Base-by-base conservation (phyloP, 192 early-diverging fungal genomes). In the Coemansia sp. region DNA sequence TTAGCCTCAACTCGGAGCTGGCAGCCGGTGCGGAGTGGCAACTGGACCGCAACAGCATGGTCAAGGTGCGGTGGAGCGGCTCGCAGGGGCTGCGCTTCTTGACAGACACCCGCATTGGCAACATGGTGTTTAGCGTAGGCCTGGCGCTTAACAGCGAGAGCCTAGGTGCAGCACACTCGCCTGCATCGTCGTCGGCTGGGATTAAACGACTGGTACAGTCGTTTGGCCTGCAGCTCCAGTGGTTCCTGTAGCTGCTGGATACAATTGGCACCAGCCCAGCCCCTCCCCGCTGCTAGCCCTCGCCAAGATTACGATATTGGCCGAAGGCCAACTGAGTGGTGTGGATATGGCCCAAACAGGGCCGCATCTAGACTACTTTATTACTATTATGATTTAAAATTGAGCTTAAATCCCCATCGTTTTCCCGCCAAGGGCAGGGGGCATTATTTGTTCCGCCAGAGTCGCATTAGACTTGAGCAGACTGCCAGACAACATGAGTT, bases 1-100 rank as follows among this genome's bases (percentile, higher is more conserved):
- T 94, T 69, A 91, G 88, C 52, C 92, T 95, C 48, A 89, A 93
- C 32, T 91, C 91, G 24, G 95, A 98, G 76, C 72, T 98, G 22
- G 84, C 87, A 1, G 71, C 91, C 11, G 97, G 95, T n/a, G 71
- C 91, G 2, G 94, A 95, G 60, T 95, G 84, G 89, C 90, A 76
- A 56, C 60, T 67, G 69, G 80, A 62, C 65, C 77, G 69, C 22
- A 82, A 48, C 67, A 86, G 72, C 56, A 60, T 86, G n/a, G 46
- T 86, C 37, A 86, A 87, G 70, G 72, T 58, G 3, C 66, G 83
- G 39, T 66, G 84, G 60, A 88, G 86, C 44, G 63, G 58, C 29
- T 50, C 73, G 41, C 62, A 76, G 22, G 80, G 80, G 1, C 57
- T 82, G 52, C 66, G 60, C 14, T 62, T 53, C 15, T 70, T 79